Percentiles rank a stretch among this genome's conserved stretches.
These are phyloP conservation scores for Nadsonia starkeyi-henricii DNA, from an alignment of 1,139 yeast genomes.

Conservation along the genomic window DNA sequence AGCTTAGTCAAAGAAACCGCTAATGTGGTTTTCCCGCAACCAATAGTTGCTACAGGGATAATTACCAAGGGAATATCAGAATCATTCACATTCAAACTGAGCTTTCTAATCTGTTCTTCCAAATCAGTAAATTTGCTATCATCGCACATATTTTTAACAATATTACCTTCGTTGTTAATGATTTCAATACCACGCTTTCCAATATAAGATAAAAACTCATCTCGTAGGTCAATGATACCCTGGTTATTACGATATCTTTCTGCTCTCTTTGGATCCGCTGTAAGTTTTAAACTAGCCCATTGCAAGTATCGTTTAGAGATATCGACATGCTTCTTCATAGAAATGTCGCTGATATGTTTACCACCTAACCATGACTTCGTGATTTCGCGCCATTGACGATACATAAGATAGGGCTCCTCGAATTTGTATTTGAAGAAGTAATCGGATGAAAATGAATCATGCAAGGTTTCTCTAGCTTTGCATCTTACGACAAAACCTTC, in stretches of 20 bases:
- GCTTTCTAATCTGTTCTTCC: neutral
- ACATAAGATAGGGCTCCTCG: conserved; percentile 86
- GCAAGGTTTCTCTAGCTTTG: conserved; percentile 17
- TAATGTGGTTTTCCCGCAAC: conserved; percentile 90
- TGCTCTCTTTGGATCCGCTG: conserved; percentile 26
- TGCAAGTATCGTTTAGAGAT: conserved; percentile 56
- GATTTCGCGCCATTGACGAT: conserved; percentile 80
- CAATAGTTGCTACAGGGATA: conserved; percentile 79
- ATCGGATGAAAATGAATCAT: conserved; percentile 20
- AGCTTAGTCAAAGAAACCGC: conserved; percentile 44
- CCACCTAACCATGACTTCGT: conserved; percentile 46
- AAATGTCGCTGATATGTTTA: conserved; percentile 33
- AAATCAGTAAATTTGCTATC: neutral
- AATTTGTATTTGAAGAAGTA: conserved; percentile 88
- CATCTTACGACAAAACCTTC: conserved; percentile 92
- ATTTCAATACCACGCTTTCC: conserved; percentile 37
- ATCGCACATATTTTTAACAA: neutral
- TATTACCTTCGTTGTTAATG: conserved; percentile 10
- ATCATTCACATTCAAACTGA: neutral
- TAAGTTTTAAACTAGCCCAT: conserved; percentile 45
- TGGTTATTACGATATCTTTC: conserved; percentile 40
- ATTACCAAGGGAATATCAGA: conserved; percentile 26
- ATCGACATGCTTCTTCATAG: conserved; percentile 38
- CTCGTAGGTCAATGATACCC: conserved; percentile 66
- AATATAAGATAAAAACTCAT: conserved; percentile 35